Evolutionary conservation across 2,329 filamentous ascomycete species (phyloP).

Genomic region (Coniochaeta sp.): DNA sequence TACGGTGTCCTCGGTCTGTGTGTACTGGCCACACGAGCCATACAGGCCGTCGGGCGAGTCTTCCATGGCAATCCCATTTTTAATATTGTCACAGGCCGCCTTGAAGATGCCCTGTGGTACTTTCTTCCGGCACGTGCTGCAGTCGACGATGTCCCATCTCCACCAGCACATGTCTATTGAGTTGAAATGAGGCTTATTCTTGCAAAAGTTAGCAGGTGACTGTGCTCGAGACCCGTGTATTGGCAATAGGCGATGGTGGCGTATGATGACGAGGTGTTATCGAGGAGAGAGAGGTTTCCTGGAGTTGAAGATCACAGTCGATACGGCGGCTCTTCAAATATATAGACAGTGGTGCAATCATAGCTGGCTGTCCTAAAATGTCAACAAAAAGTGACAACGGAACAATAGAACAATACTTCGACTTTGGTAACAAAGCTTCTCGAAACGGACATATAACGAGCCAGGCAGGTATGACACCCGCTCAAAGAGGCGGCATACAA

Average conservation of each 20-base stretch:
- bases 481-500: neutral
- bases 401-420: neutral
- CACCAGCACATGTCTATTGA: neutral
- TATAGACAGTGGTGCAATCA: neutral
- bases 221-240: neutral
- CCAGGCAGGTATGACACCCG: neutral
- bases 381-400: neutral
- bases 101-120: neutral
- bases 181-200: neutral
- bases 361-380: neutral
- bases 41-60: neutral
- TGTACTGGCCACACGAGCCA: neutral
- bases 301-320: too few species aligned
- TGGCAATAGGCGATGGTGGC: neutral
- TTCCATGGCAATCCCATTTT: neutral
- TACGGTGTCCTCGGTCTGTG: neutral
- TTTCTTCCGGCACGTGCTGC: neutral
- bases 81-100: neutral
- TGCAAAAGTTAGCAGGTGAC: neutral
- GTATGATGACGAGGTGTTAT: too few species aligned
- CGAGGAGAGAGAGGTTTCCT: too few species aligned
- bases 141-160: neutral
- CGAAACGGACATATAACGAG: neutral
- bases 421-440: neutral
- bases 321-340: neutral